Conservation (phyloP, 108 stramenopile genomes). For the Conticribra weissflogii region DNA sequence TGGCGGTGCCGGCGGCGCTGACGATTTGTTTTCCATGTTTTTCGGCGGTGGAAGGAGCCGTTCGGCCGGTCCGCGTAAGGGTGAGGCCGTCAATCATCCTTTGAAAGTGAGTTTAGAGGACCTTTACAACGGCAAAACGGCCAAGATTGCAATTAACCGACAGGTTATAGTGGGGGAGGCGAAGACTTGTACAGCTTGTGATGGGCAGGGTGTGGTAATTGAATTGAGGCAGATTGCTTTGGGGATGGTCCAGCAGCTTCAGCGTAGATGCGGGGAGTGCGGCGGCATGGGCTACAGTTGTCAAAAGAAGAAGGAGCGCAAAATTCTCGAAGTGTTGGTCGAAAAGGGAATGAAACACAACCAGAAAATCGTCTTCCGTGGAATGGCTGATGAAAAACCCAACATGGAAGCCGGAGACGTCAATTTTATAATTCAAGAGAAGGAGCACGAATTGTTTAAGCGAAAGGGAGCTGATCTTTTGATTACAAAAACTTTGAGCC, state of each 20-base stretch:
- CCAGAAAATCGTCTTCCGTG: conserved; percentile 92
- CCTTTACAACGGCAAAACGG: conserved; percentile 98
- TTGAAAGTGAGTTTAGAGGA: conserved; percentile 96
- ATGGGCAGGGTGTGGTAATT: conserved; percentile 90
- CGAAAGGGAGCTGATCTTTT: conserved; percentile 97
- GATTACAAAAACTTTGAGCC: conserved; percentile 88
- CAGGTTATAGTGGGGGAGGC: conserved; percentile 89
- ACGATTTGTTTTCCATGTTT: conserved; percentile 95
- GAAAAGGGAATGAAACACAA: conserved; percentile 97
- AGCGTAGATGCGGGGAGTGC: conserved; percentile 82
- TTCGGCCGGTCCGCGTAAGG: conserved; percentile 84
- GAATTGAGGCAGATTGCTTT: conserved; percentile 95
- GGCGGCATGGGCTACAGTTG: conserved; percentile 78
- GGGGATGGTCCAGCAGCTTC: conserved; percentile 98
- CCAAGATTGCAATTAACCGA: conserved; percentile 93
- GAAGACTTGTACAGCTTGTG: conserved; percentile 78
- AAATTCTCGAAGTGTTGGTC: conserved; percentile 93
- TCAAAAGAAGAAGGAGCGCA: conserved; percentile 87
- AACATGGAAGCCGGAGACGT: conserved; percentile 96
- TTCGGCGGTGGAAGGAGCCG: conserved; percentile 86
- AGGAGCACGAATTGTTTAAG: conserved; percentile 95
- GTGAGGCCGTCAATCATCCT: conserved; percentile 94
- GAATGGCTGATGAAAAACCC: conserved; percentile 97
- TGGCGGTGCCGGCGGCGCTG: conserved; percentile 64
- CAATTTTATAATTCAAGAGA: conserved; percentile 97